These are phyloP conservation scores for Magnusiomyces magnusii DNA, from an alignment of 1,139 yeast species.

Conservation along the genomic window DNA sequence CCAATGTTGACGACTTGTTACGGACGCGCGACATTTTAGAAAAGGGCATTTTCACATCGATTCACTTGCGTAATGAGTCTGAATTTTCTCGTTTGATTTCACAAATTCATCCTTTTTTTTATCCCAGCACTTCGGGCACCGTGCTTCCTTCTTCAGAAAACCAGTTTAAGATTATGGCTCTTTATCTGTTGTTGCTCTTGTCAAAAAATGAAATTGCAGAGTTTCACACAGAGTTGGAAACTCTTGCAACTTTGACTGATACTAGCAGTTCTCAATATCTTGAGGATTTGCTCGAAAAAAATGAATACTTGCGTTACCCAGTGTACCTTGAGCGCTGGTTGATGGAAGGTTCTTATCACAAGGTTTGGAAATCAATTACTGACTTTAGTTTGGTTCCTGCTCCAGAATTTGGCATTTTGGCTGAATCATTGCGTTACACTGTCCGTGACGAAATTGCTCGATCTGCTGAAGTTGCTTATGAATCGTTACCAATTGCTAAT, in stretches of 20 bases:
- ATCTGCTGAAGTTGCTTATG: constrained; percentile 74
- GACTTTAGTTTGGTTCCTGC: constrained; percentile 42
- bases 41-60: constrained; percentile 73
- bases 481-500: constrained; percentile 67
- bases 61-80: constrained; percentile 54
- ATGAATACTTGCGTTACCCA: constrained; percentile 66
- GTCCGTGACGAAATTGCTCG: constrained; percentile 83
- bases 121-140: constrained; percentile 26
- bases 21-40: constrained; percentile 80
- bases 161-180: constrained; percentile 68
- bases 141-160: constrained; percentile 51
- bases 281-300: constrained; percentile 45
- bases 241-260: constrained; percentile 39
- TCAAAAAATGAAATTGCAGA: constrained; percentile 79
- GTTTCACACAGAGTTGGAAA: constrained; percentile 85
- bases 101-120: constrained; percentile 71
- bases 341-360: constrained; percentile 95
- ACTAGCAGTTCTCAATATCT: not conserved
- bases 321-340: constrained; percentile 85
- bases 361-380: constrained; percentile 73
- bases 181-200: constrained; percentile 66
- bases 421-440: constrained; percentile 55
- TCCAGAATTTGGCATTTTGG: constrained; percentile 38
- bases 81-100: constrained; percentile 65
- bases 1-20: constrained; percentile 48